phyloP scores from a whole-genome alignment of 202 grass and related monocot genomes.

The Panicum virgatum region DNA sequence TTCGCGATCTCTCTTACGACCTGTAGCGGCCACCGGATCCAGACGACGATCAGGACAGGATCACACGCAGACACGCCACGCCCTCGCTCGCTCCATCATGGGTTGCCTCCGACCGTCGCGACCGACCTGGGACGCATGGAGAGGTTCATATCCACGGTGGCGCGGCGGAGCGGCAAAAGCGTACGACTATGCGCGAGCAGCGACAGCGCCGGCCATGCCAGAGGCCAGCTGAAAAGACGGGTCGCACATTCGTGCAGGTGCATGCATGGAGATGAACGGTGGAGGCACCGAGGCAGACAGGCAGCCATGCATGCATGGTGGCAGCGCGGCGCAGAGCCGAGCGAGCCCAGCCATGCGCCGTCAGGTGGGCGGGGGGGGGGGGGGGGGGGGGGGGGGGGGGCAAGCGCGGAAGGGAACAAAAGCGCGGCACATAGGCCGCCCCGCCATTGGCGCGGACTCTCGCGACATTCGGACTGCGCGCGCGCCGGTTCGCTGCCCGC shows the following conservation, averaged over 20 bases:
- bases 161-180: neutral
- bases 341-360: neutral
- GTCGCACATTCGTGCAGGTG: constrained; percentile 16
- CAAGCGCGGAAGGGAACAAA: constrained; percentile 41
- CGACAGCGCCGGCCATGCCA: neutral
- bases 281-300: too few relatives aligned
- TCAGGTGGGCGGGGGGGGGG: constrained; percentile 35
- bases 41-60: neutral
- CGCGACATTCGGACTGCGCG: neutral
- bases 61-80: neutral
- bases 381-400: constrained; percentile 36
- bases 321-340: neutral
- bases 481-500: neutral
- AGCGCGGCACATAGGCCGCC: constrained; percentile 9
- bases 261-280: neutral
- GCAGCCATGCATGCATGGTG: neutral
- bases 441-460: constrained; percentile 21
- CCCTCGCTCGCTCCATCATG: neutral
- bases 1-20: neutral
- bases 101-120: neutral
- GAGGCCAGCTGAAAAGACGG: constrained; percentile 3
- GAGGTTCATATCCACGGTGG: neutral
- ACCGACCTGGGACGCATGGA: too few relatives aligned
- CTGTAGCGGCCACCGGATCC: neutral
- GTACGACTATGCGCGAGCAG: neutral